Evolutionary conservation across 2,329 filamentous ascomycete genomes (phyloP), one percentile per base, ranked within the genome.

Genomic region (Capronia americana): DNA sequence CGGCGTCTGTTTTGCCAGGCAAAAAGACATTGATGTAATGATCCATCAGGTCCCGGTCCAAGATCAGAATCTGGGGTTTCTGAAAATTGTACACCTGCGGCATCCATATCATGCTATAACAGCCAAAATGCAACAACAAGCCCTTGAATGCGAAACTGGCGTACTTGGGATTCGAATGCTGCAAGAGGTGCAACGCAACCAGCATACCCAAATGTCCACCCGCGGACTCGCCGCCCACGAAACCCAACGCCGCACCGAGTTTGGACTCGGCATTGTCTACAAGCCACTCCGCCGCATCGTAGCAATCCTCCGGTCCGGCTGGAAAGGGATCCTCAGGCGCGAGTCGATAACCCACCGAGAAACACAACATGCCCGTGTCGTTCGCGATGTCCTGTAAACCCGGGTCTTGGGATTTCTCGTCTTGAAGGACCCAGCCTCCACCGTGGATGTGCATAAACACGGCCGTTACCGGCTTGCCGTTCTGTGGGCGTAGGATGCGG

Each of bases 261-360:
- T 78, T 69, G 7, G 69, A 68, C 65, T 80, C 73, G 0, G 80
- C 79, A 65, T 85, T 78, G 61, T 84, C 80, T 28, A 85, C 74
- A 1, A 88, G 77, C 74, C 83, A 85, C 65, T 85, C 82, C 0
- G 80, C 86, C 3, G 80, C 84, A 72, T 88, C 86, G 70, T 83
- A 81, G 75, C 85, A 86, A 73, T 88, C 87, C 60, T 88, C 79
- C 3, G 81, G 80, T 0, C 79, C 83, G 0, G 79, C 80, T 0
- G 87, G 86, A 73, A 82, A 88, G 0, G 85, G 84, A 70, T 87
- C 66, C 72, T 89, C 86, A 0, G 87, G 87, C 0, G 86, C 86
- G 20, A 87, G 80, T 30, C 87, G 80, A 73, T 89, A 89, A 0
- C 86, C 86, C 6, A 88, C 80, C 0, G 82, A 85, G 12, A 88